Base-by-base conservation (phyloP, 2,329 filamentous ascomycete genomes). In the Pseudogymnoascus sp. region DNA sequence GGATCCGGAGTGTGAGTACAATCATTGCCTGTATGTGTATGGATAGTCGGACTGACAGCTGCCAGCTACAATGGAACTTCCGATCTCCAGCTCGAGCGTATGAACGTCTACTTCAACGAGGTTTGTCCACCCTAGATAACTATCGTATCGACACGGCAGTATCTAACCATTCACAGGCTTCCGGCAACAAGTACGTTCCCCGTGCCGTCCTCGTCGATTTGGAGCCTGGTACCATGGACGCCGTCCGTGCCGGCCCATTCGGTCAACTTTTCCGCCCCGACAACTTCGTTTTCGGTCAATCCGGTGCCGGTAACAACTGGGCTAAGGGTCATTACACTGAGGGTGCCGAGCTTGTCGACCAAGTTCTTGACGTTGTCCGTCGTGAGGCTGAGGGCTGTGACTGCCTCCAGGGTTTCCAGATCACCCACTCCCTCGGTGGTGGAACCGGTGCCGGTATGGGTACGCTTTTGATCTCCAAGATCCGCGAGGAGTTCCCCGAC, bases 361-460 rank as follows among this genome's bases (percentile, higher is more conserved):
- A 97, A 75, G 94, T 99, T 70, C 87, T 99, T 71, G 94, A 97
- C 76, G 94, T 99, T 69, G 93, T 99, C 75, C 94, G 94, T 76
- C 93, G 94, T 73, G 94, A 99, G 85, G 93, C 94, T 70, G 94
- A 99, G 82, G 91, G 90, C 77, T 97, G 94, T 76, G 94, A 99
- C 85, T 97, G 91, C 86, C 92, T 99, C 67, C 94, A 99, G 83
- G 94, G 94, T 77, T 99, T 99, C 89, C 94, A 99, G 84, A 97
- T 99, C 82, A 99, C 94, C 76, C 94, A 99, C 89, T 97, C 94
- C 60, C 92, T 97, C 68, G 94, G 94, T 88, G 94, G 94, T 89
- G 94, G 94, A 87, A 99, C 94, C 73, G 94, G 94, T 91, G 93
- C 94, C 72, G 94, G 94, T 89, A 99, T 99, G 94, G 94, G 94